A percentile compares a stretch with the other conserved stretches of the same genome.
Evolutionary conservation across 2,329 filamentous ascomycete genomes (phyloP).

Genomic region (Trichothecium roseum): DNA sequence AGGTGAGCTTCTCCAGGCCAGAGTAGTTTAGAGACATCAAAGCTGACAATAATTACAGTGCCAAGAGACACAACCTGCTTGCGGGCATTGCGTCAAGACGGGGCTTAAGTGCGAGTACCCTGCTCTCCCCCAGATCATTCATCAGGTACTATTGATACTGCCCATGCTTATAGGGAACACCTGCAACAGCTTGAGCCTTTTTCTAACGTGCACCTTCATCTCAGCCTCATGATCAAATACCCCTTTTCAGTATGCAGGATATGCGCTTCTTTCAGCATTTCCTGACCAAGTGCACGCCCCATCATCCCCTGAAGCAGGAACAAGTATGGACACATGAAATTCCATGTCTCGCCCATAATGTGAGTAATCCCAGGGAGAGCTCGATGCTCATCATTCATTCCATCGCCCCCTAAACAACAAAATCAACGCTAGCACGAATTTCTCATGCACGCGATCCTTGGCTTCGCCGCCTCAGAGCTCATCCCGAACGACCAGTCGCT

Average conservation of each 20-base stretch:
- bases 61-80: conserved; percentile 54
- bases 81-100: conserved; percentile 52
- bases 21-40: background rate
- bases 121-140: conserved; percentile 33
- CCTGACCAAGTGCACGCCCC: conserved; percentile 48
- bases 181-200: conserved; percentile 2
- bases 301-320: conserved; percentile 55
- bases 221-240: conserved; percentile 46
- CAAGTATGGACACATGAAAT: conserved; percentile 57
- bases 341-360: conserved; percentile 56
- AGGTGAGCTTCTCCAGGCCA: conserved; percentile 26
- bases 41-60: conserved; percentile 29
- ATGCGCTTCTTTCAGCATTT: conserved; percentile 64
- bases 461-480: conserved; percentile 57
- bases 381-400: no score
- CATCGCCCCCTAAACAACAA: background rate
- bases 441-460: conserved; percentile 61
- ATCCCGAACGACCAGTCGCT: conserved; percentile 40
- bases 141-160: conserved; percentile 30
- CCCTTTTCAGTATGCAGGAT: conserved; percentile 49
- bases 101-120: conserved; percentile 56
- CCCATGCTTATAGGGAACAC: background rate
- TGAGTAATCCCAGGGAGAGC: no score
- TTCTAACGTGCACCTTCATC: background rate
- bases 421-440: conserved; percentile 43